Percentiles rank a stretch among this genome's conserved stretches.
phyloP scores from a whole-genome alignment of 805 yeast species.

The Schizosaccharomyces lindneri region DNA sequence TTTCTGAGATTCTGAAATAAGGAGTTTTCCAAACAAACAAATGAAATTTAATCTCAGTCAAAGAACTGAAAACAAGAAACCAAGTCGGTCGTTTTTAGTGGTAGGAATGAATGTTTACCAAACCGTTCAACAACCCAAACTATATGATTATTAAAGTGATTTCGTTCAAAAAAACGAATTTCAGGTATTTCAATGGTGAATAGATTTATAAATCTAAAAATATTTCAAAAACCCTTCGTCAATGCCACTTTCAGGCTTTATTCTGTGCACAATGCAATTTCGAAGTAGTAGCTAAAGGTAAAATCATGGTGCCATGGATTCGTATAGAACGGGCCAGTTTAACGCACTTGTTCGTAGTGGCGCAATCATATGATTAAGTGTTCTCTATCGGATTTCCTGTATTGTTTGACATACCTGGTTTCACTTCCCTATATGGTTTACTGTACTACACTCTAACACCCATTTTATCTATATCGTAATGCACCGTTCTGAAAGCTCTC shows the following conservation, averaged over 20 bases:
- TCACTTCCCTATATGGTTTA: too few relatives aligned
- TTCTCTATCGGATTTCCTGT: neutral
- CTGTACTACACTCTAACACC: too few relatives aligned
- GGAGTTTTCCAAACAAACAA: too few relatives aligned
- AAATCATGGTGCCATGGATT: neutral
- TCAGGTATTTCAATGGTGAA: neutral
- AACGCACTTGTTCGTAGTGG: neutral
- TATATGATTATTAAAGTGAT: neutral
- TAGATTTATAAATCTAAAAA: neutral
- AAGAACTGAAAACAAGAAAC: too few relatives aligned
- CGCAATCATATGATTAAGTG: neutral
- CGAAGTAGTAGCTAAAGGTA: neutral
- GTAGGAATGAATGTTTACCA: too few relatives aligned
- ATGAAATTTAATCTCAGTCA: too few relatives aligned
- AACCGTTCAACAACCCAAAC: too few relatives aligned
- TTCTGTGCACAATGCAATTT: neutral
- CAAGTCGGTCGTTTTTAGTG: too few relatives aligned
- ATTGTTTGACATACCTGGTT: neutral
- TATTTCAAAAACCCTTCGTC: neutral
- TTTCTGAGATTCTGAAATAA: too few relatives aligned
- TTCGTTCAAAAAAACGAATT: neutral
- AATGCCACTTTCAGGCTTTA: neutral
- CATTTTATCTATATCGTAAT: too few relatives aligned
- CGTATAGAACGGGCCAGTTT: neutral
- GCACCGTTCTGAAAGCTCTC: too few relatives aligned